These are phyloP conservation scores for Moricandia moricandioides DNA, from an alignment of 345 rosid species.

Conservation along the genomic window DNA sequence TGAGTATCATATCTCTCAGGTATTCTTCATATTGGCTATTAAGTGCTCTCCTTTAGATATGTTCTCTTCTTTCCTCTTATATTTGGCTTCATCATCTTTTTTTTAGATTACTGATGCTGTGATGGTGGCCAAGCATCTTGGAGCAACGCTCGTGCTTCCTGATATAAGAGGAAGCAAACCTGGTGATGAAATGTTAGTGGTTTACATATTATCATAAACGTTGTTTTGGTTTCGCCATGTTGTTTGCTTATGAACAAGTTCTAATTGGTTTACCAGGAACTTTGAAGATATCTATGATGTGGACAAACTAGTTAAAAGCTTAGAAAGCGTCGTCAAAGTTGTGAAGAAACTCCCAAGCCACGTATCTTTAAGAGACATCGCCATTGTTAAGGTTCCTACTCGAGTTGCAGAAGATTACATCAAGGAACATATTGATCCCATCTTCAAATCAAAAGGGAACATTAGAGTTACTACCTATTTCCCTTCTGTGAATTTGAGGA, in stretches of 20 bases:
- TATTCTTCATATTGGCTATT: conserved; percentile 18
- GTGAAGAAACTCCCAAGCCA: conserved; percentile 59
- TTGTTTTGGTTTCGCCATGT: not conserved
- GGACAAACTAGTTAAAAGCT: conserved; percentile 62
- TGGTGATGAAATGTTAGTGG: conserved; percentile 74
- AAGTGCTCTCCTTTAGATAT: not conserved
- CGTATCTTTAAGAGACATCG: conserved; percentile 58
- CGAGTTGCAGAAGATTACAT: conserved; percentile 77
- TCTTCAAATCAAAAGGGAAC: conserved; percentile 70
- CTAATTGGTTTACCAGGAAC: conserved; percentile 49
- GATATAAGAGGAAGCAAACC: conserved; percentile 93
- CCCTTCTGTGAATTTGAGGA: conserved; percentile 85
- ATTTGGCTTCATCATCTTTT: not conserved
- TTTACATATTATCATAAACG: not conserved
- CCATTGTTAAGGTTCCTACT: conserved; percentile 81
- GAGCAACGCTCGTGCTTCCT: conserved; percentile 83
- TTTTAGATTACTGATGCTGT: conserved; percentile 78
- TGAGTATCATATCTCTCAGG: conserved; percentile 98
- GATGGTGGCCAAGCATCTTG: conserved; percentile 69
- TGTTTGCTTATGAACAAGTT: conserved; percentile 1
- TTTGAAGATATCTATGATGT: conserved; percentile 85
- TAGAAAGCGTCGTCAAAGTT: conserved; percentile 68
- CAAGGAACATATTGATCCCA: conserved; percentile 59
- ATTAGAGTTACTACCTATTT: conserved; percentile 87
- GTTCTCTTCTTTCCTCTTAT: not conserved